Base-by-base conservation (phyloP, 2,329 filamentous ascomycete genomes). In the Rhinocladiella mackenziei region DNA sequence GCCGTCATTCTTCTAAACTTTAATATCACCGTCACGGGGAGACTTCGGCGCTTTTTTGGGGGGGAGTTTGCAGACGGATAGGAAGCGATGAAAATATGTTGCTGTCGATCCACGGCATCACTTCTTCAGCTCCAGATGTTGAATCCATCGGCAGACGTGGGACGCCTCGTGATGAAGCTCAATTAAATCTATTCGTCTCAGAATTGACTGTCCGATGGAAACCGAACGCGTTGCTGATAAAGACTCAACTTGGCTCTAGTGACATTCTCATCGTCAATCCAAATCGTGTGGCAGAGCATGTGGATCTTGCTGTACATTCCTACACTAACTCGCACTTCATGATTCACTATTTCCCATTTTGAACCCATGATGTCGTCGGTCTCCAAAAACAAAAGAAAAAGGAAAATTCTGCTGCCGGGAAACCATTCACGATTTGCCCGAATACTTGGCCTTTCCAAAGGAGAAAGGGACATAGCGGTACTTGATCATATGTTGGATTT, bases 401-500 rank as follows among this genome's bases (percentile, higher is more conserved):
- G 18, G n/a, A 38, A 5, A 3, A 17, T n/a, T 35, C 29, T 5
- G 8, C 18, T n/a, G 14, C 13, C 34, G n/a, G 14, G n/a, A 28
- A 13, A n/a, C 17, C 19, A n/a, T 7, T 39, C 34, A 43, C 30
- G 26, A 54, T 36, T 54, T 54, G 13, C 39, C 39, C 11, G 70
- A 68, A 66, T 92, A 94, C 63, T 79, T 82, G 54, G 86, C 76
- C 79, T 96, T 96, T 68, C 89, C 89, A 56, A 94, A 81, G 29
- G 86, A 83, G 72, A 96, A 95, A 29, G 89, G 89, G 20, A 95
- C 89, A 65, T 95, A 98, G 71, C 91, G 87, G 75, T 97, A 98
- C 75, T 97, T 98, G 78, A 98, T 91, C 92, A 98, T 98, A 73
- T 97, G 92, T 73, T 98, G 92, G 59, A 98, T 98, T 73, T 98